Base-by-base conservation (phyloP, 805 yeast genomes). In the Saccharomycopsis babjevae region DNA sequence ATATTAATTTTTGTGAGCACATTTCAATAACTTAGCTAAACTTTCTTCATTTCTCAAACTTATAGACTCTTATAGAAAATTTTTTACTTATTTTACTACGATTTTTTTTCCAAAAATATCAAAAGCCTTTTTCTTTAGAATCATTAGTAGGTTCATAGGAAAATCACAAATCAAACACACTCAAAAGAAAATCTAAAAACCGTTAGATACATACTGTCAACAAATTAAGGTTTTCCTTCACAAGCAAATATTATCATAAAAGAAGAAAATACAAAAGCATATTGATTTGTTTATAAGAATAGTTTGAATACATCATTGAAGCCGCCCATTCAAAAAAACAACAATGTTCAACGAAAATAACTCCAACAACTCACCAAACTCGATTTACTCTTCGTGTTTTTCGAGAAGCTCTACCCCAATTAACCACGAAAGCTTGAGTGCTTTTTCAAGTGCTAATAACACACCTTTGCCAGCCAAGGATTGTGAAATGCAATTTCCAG, bases 401-500 rank as follows among this genome's bases (percentile, higher is more conserved):
- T 60, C 65, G 5, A 36, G 64, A 57, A 18, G 61, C 5, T 22
- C 57, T 15, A 63, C 65, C 30, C 64, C 65, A 16, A 52, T 61
- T 20, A 43, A 54, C 34, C 34, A 40, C 20, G 39, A 28, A n/a
- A 42, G 43, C n/a, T 25, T 25, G 38, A 58, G 59, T 36, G 62
- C 65, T 5, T 60, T 58, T 13, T 58, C 62, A 11, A 56, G 62
- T n/a, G 59, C 64, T 5, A 38, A 57, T 50, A 63, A 57, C 62
- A 63, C 65, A 7, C 65, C 65, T 25, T 32, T 59, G 28, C 57
- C 56, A 18, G 13, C 38, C 43, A 58, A 58, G 18, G 61, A 63
- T 39, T 52, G 52, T 25, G 52, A 46, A 46, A 46, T 46, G 32
- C 52, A 46, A 46, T 46, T 46, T 15, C n/a, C 10, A n/a, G 11